Evolutionary conservation across 2,329 filamentous ascomycete genomes (phyloP), one percentile per base, ranked within the genome.

Genomic region (Pseudogymnoascus sp.): DNA sequence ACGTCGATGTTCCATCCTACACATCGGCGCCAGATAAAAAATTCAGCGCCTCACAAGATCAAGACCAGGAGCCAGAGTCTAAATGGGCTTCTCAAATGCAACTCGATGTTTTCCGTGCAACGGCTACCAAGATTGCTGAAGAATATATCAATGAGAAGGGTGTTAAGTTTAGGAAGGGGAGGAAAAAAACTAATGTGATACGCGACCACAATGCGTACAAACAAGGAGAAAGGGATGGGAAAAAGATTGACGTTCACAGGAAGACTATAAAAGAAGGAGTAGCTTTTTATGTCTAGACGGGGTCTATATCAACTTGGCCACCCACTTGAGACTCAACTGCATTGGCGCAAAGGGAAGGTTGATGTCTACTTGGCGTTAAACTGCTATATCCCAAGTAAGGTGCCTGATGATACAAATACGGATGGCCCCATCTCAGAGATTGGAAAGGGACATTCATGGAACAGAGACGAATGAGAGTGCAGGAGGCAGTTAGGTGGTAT

Each of bases 61-160:
- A 10, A 14, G 29, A 24, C 16, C 14, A 13, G 59, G 37, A 61
- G 8, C 33, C 24, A 13, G 37, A 61, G 40, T 24, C 19, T 7
- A 61, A 61, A 61, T 61, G 60, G 60, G 60, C 60, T 5, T 61
- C 60, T 4, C 37, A 29, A 7, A 53, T 61, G 60, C 60, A 61
- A 50, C 60, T 61, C 16, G 8, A 40, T 10, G 2, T 40, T 7
- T 61, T 61, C 10, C 60, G 60, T 61, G 35, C 11, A 61, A 61
- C 60, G 24, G 60, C 60, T 16, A 14, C 37, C 10, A 61, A 61
- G 35, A 61, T 61, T 21, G 60, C 60, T 3, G 60, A 61, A 3
- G 60, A 61, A 3, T 53, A 40, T 13, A 19, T 61, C 37, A 14
- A 29, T 14, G 10, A 53, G 7, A 19, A 7, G 4, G 19, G 19